Conservation (phyloP, 106 monocot genomes). For the Dendrobium nobile region DNA sequence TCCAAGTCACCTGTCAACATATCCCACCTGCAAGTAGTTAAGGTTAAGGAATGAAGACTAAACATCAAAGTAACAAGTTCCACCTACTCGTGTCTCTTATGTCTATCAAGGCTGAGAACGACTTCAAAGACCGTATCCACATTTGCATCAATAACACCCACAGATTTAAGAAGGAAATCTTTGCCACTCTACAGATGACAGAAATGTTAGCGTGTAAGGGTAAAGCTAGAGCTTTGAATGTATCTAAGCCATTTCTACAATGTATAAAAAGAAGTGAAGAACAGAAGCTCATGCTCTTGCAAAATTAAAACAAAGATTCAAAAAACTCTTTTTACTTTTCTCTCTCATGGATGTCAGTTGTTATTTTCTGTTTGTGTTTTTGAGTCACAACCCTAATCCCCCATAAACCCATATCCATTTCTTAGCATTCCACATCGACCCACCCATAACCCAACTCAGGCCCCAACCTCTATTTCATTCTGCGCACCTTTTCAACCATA, state of each 20-base stretch:
- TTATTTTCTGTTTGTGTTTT: background rate
- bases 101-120: constrained; percentile 61
- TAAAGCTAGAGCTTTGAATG: background rate
- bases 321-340: background rate
- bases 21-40: constrained; percentile 77
- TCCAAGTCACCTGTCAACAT: constrained; percentile 72
- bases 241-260: background rate
- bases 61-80: background rate
- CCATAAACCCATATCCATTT: background rate
- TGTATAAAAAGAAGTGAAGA: background rate
- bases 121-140: constrained; percentile 79
- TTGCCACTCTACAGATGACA: constrained; percentile 37
- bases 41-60: constrained; percentile 1
- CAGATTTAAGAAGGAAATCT: constrained; percentile 66
- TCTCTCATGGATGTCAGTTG: background rate
- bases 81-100: constrained; percentile 87
- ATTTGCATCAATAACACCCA: constrained; percentile 77
- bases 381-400: background rate
- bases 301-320: background rate
- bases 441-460: background rate
- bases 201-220: background rate
- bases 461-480: background rate
- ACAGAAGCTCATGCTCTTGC: background rate
- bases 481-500: background rate
- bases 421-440: background rate